A percentile compares a stretch with the other conserved stretches of the same genome.
Conservation (phyloP, 306 rosid genomes). For the Carpinus fangiana region DNA sequence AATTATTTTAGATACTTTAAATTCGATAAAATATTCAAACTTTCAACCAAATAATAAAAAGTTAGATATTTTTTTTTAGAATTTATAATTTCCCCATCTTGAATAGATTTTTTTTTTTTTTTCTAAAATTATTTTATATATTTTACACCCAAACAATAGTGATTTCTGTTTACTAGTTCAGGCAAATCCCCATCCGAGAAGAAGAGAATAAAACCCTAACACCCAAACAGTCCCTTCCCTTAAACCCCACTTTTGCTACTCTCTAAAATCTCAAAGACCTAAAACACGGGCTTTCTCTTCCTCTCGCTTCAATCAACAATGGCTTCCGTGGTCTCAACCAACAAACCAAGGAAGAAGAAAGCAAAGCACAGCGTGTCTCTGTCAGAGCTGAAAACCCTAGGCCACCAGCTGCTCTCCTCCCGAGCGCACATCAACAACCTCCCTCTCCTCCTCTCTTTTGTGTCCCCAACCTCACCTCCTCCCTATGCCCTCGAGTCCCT, state of each 20-base stretch:
- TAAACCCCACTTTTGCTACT: neutral
- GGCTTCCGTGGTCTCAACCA: conserved; percentile 47
- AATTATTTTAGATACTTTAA: too few species aligned
- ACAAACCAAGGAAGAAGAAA: conserved; percentile 34
- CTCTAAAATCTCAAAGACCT: neutral
- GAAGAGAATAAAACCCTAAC: neutral
- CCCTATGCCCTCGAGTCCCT: conserved; percentile 69
- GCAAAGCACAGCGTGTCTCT: conserved; percentile 47
- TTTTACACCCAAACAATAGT: too few species aligned
- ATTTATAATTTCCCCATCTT: too few species aligned
- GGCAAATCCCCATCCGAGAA: neutral
- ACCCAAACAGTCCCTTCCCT: neutral
- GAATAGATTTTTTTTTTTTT: too few species aligned
- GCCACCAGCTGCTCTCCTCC: conserved; percentile 71
- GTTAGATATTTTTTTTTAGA: too few species aligned
- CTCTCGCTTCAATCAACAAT: conserved; percentile 17
- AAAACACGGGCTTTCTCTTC: neutral
- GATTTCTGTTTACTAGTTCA: neutral
- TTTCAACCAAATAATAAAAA: too few species aligned
- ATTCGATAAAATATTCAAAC: too few species aligned
- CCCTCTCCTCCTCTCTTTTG: conserved; percentile 63
- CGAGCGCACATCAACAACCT: conserved; percentile 80
- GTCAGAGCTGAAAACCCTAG: conserved; percentile 72
- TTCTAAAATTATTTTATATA: too few species aligned
- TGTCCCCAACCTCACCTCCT: conserved; percentile 74